Evolutionary conservation across 371 early-diverging fungal genomes (phyloP), one percentile per base, ranked within the genome.

Genomic region (Funneliformis caledonium): DNA sequence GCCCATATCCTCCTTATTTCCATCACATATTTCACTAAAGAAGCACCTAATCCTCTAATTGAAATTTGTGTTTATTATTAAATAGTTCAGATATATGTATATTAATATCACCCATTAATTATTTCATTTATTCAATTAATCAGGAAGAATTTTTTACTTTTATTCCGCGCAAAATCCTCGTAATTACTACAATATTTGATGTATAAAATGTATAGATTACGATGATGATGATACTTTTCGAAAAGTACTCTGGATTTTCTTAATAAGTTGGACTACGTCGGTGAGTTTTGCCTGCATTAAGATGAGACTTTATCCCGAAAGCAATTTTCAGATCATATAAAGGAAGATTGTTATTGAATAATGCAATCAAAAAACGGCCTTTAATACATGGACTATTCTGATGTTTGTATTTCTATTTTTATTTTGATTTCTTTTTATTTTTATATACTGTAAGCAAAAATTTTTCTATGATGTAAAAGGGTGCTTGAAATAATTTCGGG

Each of bases 381-480:
- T 88, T n/a, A 77, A 78, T 33, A 85, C 81, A 6, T 90, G 90
- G 90, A 85, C 90, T 1, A 88, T 87, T 87, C 86, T 73, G 90
- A 90, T 82, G 90, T 88, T 86, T 80, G 86, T 83, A 31, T 12
- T n/a, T 81, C 33, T 61, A 12, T 7, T n/a, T 22, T 2, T 26
- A 26, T 37, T 62, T n/a, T 12, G 64, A 31, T 16, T 42, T 56
- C 10, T 22, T 5, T n/a, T 45, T 60, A 47, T 64, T 64, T 47
- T 48, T 43, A 16, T 26, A 26, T 26, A 26, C 26, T 26, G 26
- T 5, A 70, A 4, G 19, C 14, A 26, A 26, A 19, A n/a, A 19
- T n/a, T 64, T 75, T 10, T 26, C n/a, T 9, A 12, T 65, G 12
- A 37, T 76, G 42, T 14, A 73, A 62, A 33, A 37, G 67, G 50